Evolutionary conservation across 768 basidiomycete genomes (phyloP).

Genomic region (Mycena floridula): DNA sequence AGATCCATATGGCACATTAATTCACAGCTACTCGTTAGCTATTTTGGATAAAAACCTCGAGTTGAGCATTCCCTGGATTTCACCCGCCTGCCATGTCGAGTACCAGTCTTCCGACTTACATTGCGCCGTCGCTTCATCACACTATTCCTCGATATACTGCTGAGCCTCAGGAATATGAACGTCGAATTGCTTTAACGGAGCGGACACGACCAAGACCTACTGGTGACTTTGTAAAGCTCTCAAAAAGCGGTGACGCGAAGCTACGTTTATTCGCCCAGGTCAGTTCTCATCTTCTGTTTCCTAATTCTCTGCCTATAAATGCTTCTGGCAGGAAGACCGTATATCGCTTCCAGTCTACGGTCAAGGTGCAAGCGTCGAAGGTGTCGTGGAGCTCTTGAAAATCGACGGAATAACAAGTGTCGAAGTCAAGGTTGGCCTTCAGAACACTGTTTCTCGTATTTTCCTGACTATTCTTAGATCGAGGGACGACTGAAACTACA

Average conservation of each 20-base stretch:
- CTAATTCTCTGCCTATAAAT: too few relatives aligned
- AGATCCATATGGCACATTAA: too few relatives aligned
- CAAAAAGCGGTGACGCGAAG: slow-evolving; percentile 44
- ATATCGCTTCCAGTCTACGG: slow-evolving; percentile 54
- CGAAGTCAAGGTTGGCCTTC: slow-evolving; percentile 50
- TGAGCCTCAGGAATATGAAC: slow-evolving; percentile 48
- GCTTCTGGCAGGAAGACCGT: slow-evolving; percentile 34
- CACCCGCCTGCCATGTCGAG: slow-evolving; percentile 39
- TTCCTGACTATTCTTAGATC: slow-evolving; percentile 29
- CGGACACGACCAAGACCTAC: slow-evolving; percentile 32
- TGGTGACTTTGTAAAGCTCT: slow-evolving; percentile 52
- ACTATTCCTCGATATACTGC: slow-evolving; percentile 46
- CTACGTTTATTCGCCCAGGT: slow-evolving; percentile 46
- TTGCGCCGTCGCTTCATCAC: slow-evolving; percentile 27
- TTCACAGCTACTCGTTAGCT: too few relatives aligned
- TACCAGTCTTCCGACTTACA: slow-evolving; percentile 46
- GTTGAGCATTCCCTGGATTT: too few relatives aligned
- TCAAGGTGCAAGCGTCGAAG: slow-evolving; percentile 42
- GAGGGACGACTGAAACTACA: slow-evolving; percentile 54
- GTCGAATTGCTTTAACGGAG: slow-evolving; percentile 41
- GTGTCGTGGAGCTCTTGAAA: slow-evolving; percentile 49
- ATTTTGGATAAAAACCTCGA: too few relatives aligned
- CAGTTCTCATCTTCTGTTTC: too few relatives aligned
- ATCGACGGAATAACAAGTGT: slow-evolving; percentile 51
- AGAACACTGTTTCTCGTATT: neutral